These are phyloP conservation scores for Colletotrichum spaethianum DNA, from an alignment of 2,329 filamentous ascomycete species.

Conservation along the genomic window DNA sequence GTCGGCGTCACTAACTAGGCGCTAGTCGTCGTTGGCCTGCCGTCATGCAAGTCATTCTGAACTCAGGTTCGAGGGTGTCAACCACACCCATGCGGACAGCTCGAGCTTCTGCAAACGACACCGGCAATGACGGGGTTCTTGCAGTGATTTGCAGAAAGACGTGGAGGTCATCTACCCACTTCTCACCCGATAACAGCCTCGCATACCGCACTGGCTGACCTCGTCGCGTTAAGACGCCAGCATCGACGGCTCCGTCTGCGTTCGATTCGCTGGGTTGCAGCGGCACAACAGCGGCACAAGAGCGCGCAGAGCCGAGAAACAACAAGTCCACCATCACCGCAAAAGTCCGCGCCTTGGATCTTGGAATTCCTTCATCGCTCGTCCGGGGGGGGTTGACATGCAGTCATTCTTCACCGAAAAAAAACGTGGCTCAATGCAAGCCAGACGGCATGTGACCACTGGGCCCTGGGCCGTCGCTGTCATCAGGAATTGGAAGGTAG, in stretches of 20 bases:
- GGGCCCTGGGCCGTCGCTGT: neutral
- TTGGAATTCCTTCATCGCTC: neutral
- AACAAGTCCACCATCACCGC: neutral
- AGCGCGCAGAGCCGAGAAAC: conserved; percentile 5
- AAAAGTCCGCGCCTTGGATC: neutral
- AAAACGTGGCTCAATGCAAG: conserved; percentile 23
- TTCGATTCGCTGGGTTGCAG: conserved; percentile 30
- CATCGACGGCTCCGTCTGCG: neutral
- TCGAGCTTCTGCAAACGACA: conserved; percentile 8
- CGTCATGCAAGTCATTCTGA: conserved; percentile 28
- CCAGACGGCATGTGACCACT: conserved; percentile 21
- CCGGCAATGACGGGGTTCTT: conserved; percentile 14
- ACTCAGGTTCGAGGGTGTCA: neutral
- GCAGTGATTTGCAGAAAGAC: neutral
- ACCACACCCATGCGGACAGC: neutral
- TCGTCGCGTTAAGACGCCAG: neutral
- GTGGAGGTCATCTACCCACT: neutral
- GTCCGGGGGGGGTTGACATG: conserved; percentile 7
- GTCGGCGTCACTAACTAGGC: conserved; percentile 1
- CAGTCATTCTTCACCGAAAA: conserved; percentile 35
- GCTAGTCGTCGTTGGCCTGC: neutral
- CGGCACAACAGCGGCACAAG: conserved; percentile 26
- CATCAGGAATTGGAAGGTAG: neutral
- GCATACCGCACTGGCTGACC: neutral
- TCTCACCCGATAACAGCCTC: neutral